Conservation (phyloP, 495 filamentous ascomycete genomes). For the Emericellopsis terricola region DNA sequence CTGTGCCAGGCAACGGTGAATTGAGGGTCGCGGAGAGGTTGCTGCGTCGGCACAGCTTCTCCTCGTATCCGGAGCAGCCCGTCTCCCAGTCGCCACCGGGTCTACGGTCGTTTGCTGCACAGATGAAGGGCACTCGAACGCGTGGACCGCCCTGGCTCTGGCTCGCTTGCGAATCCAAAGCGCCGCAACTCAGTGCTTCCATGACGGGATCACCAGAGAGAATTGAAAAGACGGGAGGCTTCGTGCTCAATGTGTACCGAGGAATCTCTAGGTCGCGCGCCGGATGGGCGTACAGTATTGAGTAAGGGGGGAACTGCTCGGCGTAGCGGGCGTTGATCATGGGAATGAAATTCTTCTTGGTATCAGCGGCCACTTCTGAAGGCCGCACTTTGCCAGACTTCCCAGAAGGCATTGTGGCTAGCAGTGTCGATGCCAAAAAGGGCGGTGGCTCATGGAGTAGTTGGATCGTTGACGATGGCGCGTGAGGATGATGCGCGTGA, state of each 20-base stretch:
- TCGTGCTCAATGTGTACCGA: slow-evolving; percentile 11
- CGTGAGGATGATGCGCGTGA: background rate
- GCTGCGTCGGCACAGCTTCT: slow-evolving; percentile 51
- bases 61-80: slow-evolving; percentile 50
- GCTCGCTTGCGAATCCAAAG: slow-evolving; percentile 35
- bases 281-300: slow-evolving; percentile 29
- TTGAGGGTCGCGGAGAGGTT: slow-evolving; percentile 47
- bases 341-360: slow-evolving; percentile 45
- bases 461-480: background rate
- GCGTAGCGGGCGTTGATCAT: slow-evolving; percentile 33
- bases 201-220: slow-evolving; percentile 44
- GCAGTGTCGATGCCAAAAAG: background rate
- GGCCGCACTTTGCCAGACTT: slow-evolving; percentile 39
- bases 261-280: slow-evolving; percentile 18
- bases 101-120: slow-evolving; percentile 56
- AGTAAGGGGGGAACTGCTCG: slow-evolving; percentile 22
- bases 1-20: slow-evolving; percentile 28
- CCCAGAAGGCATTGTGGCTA: slow-evolving; percentile 30
- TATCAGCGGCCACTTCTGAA: slow-evolving; percentile 50
- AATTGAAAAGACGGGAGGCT: slow-evolving; percentile 26
- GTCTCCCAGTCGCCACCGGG: slow-evolving; percentile 66
- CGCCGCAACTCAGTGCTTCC: slow-evolving; percentile 23
- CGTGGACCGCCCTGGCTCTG: slow-evolving; percentile 7
- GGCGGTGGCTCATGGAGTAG: background rate
- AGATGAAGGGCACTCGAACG: slow-evolving; percentile 45